phyloP scores from a whole-genome alignment of 495 filamentous ascomycete species.

The Lophium mytilinum region DNA sequence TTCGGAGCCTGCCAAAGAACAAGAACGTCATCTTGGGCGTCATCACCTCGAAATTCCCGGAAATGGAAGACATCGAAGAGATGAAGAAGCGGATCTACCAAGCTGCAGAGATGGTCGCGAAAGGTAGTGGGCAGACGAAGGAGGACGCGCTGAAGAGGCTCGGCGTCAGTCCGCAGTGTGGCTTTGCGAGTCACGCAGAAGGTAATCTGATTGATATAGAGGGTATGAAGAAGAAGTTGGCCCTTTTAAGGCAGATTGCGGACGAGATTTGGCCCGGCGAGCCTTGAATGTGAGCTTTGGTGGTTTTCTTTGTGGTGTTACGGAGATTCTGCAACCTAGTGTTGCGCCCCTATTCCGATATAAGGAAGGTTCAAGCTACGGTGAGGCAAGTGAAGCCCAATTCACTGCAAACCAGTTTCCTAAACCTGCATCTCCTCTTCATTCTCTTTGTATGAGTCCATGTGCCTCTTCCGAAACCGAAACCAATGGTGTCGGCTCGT shows the following conservation, averaged over 20 bases:
- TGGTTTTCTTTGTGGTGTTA: too few species aligned
- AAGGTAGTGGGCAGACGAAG: conserved; percentile 36
- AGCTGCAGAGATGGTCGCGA: conserved; percentile 52
- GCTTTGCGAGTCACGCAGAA: conserved; percentile 57
- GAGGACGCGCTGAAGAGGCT: conserved; percentile 50
- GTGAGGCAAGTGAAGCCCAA: too few species aligned
- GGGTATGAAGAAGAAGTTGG: conserved; percentile 49
- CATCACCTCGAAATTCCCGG: conserved; percentile 57
- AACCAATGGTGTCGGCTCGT: too few species aligned
- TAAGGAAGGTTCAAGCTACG: too few species aligned
- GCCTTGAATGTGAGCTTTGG: conserved; percentile 16
- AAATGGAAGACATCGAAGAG: conserved; percentile 53
- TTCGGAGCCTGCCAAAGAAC: conserved; percentile 51
- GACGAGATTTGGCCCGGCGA: conserved; percentile 43
- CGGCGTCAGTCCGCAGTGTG: conserved; percentile 60
- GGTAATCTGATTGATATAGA: conserved; percentile 54
- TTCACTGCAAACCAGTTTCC: too few species aligned
- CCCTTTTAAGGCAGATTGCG: conserved; percentile 41
- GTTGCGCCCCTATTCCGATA: too few species aligned
- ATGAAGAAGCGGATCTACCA: conserved; percentile 50
- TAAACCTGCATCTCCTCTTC: too few species aligned
- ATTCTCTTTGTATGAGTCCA: too few species aligned
- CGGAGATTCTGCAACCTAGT: too few species aligned
- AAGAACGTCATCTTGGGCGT: conserved; percentile 61
- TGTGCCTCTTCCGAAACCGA: too few species aligned